Conservation (phyloP, 768 basidiomycete genomes). For the Amylocystis lapponica region DNA sequence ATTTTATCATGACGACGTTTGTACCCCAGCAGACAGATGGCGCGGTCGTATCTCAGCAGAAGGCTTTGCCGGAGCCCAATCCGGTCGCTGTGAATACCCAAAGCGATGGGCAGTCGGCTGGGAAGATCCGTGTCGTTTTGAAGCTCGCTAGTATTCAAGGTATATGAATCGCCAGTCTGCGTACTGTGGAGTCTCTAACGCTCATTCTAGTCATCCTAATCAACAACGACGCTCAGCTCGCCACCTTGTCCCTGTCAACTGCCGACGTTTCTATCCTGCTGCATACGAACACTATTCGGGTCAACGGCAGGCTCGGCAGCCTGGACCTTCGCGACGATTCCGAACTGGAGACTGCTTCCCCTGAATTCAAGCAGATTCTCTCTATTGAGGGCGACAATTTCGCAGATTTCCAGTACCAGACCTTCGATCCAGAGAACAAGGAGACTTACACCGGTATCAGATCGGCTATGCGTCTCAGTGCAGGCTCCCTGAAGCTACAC, state of each 20-base stretch:
- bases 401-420: constrained; percentile 92
- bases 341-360: constrained; percentile 39
- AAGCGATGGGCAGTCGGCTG: constrained; percentile 7
- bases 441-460: constrained; percentile 73
- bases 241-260: constrained; percentile 85
- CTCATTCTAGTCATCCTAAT: constrained; percentile 60
- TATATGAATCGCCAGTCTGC: constrained; percentile 26
- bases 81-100: neutral
- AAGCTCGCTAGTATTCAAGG: constrained; percentile 83
- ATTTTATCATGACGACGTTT: constrained; percentile 97
- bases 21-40: constrained; percentile 43
- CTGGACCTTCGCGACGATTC: constrained; percentile 78
- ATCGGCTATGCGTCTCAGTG: constrained; percentile 72
- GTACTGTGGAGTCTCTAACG: constrained; percentile 2
- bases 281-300: constrained; percentile 62
- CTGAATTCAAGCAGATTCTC: constrained; percentile 77
- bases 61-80: neutral
- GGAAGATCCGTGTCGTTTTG: constrained; percentile 74
- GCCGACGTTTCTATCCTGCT: constrained; percentile 81
- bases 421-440: constrained; percentile 67
- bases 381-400: constrained; percentile 94
- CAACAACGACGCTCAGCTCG: constrained; percentile 63
- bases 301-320: constrained; percentile 79
- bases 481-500: constrained; percentile 87
- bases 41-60: constrained; percentile 2